A percentile compares a stretch with the other conserved stretches of the same genome.
These are phyloP conservation scores for Aspergillus floridensis DNA, from an alignment of 2,329 filamentous ascomycete species.

Conservation along the genomic window DNA sequence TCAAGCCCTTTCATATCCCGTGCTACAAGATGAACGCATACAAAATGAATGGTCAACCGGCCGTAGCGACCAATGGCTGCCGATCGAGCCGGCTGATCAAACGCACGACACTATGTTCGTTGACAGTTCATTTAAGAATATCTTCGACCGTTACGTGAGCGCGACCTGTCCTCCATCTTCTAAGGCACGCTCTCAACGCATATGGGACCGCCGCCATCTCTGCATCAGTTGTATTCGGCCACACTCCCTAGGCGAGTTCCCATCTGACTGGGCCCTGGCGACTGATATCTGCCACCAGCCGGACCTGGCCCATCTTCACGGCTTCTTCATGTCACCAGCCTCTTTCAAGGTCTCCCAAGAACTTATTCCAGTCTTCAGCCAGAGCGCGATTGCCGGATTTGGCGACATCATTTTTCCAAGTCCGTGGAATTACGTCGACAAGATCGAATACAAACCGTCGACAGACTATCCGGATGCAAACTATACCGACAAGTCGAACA, in stretches of 20 bases:
- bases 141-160: conserved; percentile 45
- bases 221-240: conserved; percentile 62
- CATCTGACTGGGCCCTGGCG: conserved; percentile 63
- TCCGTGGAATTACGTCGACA: conserved; percentile 61
- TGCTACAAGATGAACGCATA: conserved; percentile 22
- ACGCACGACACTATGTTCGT: conserved; percentile 38
- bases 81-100: conserved; percentile 35
- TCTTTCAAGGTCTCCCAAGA: conserved; percentile 61
- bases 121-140: conserved; percentile 40
- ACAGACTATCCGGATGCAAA: conserved; percentile 50
- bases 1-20: conserved; percentile 21
- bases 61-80: conserved; percentile 39
- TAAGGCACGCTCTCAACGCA: conserved; percentile 55
- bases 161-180: conserved; percentile 63
- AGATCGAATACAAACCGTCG: conserved; percentile 52
- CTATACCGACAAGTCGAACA: conserved; percentile 63
- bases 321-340: conserved; percentile 67
- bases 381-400: conserved; percentile 69
- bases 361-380: conserved; percentile 72
- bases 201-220: conserved; percentile 63
- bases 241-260: conserved; percentile 66
- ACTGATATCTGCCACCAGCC: conserved; percentile 73
- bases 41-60: conserved; percentile 36
- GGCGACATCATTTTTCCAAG: conserved; percentile 73
- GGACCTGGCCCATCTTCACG: conserved; percentile 70